Conservation (phyloP, 306 rosid species). For the Cucurbita maxima region DNA sequence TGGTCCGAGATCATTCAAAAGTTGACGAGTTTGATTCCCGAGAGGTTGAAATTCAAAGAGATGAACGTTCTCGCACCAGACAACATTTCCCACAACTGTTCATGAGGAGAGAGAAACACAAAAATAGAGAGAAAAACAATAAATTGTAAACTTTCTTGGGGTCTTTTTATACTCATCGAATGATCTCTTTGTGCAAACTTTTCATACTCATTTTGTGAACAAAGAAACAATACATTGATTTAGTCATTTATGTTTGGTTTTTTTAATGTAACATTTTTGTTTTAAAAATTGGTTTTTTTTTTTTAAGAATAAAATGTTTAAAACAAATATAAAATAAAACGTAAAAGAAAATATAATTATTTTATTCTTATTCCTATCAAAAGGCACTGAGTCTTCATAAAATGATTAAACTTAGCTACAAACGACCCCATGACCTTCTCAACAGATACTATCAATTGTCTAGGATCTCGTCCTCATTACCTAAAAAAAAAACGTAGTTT, state of each 20-base stretch:
- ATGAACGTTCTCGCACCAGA: slow-evolving; percentile 15
- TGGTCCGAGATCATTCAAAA: slow-evolving; percentile 12
- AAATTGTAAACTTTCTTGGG: slow-evolving; percentile 30
- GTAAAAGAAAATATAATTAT: neutral
- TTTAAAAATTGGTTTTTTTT: too few relatives aligned
- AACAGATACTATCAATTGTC: too few relatives aligned
- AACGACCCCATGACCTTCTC: too few relatives aligned
- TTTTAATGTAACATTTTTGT: too few relatives aligned
- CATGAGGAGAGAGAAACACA: neutral
- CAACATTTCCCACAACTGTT: slow-evolving; percentile 17
- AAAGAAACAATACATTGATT: too few relatives aligned
- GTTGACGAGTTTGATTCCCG: neutral
- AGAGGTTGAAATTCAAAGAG: neutral
- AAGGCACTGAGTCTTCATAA: neutral
- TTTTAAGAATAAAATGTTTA: neutral
- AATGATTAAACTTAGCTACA: too few relatives aligned
- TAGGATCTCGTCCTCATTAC: too few relatives aligned
- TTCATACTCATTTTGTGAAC: neutral
- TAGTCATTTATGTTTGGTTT: too few relatives aligned
- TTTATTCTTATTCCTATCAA: neutral
- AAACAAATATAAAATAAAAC: too few relatives aligned
- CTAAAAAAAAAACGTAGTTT: too few relatives aligned
- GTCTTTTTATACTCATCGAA: slow-evolving; percentile 34
- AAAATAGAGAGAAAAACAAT: neutral
- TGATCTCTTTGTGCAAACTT: slow-evolving; percentile 3